These are phyloP conservation scores for Bruguiera hainesii DNA, from an alignment of 441 rosid genomes.

Conservation along the genomic window DNA sequence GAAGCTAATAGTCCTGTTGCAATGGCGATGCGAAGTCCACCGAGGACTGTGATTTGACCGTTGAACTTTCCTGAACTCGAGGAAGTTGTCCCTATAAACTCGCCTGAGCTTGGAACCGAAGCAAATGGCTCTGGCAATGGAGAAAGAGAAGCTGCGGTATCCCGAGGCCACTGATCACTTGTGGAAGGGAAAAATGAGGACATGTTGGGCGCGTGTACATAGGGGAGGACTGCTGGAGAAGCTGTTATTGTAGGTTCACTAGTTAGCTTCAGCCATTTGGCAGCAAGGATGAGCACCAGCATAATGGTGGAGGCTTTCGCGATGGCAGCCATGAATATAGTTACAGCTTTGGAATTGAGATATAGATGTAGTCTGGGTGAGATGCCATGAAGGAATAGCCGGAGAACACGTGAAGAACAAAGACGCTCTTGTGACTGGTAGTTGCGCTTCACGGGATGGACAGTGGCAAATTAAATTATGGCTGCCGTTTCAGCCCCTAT, in stretches of 20 bases:
- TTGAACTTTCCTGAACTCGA: slow-evolving; percentile 24
- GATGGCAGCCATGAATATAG: slow-evolving; percentile 34
- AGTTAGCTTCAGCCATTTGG: slow-evolving; percentile 24
- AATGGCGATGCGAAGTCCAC: slow-evolving; percentile 20
- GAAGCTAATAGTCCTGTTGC: neutral
- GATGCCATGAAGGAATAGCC: neutral
- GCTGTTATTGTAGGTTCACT: slow-evolving; percentile 42
- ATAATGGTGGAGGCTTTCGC: slow-evolving; percentile 23
- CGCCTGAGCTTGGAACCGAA: slow-evolving; percentile 51
- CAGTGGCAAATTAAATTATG: slow-evolving; percentile 15
- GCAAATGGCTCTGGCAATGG: slow-evolving; percentile 29
- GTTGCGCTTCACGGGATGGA: slow-evolving; percentile 35
- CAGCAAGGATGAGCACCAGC: slow-evolving; percentile 25
- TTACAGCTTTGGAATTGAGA: neutral
- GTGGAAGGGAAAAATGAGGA: slow-evolving; percentile 71
- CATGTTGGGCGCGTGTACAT: slow-evolving; percentile 46
- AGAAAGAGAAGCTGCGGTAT: slow-evolving; percentile 38
- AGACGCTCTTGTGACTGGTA: neutral
- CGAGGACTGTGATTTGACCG: slow-evolving; percentile 18
- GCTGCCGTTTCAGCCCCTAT: neutral
- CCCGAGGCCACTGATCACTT: slow-evolving; percentile 22
- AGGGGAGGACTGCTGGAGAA: slow-evolving; percentile 53
- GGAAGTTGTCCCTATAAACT: slow-evolving; percentile 44
- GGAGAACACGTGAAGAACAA: neutral
- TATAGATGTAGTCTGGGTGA: neutral